phyloP scores from a whole-genome alignment of 306 rosid genomes.

The Urtica urens region DNA sequence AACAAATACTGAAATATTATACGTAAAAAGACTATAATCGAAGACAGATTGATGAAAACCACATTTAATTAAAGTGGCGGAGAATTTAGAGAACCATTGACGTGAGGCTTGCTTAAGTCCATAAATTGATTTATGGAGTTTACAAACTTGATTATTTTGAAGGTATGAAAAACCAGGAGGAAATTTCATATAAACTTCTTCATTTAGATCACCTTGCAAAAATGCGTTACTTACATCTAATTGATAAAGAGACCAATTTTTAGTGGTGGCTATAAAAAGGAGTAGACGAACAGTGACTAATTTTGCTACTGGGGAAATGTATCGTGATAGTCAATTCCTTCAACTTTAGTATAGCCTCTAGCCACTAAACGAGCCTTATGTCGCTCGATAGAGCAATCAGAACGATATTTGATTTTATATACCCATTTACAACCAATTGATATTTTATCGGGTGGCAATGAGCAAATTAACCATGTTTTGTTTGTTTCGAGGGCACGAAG shows the following conservation, averaged over 20 bases:
- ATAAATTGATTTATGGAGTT: no score
- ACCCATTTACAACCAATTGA: background rate
- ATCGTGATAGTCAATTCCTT: background rate
- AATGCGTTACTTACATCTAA: background rate
- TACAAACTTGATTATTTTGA: background rate
- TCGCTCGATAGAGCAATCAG: background rate
- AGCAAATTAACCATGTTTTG: background rate
- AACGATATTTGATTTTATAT: background rate
- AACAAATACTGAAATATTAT: background rate
- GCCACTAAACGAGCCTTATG: no score
- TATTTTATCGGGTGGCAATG: background rate
- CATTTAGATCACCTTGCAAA: no score
- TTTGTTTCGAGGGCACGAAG: background rate
- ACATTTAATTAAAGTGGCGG: no score
- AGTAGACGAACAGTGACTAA: no score
- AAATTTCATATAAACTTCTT: no score
- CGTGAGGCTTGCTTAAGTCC: no score
- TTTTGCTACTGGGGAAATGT: background rate
- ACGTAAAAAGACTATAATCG: background rate
- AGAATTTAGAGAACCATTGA: no score
- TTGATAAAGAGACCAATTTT: background rate
- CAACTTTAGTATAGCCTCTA: background rate
- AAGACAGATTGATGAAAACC: background rate
- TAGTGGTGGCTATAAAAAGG: background rate
- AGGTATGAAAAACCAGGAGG: no score